Conservation (phyloP, 257 asterid genomes). For the Primulina huaijiensis region DNA sequence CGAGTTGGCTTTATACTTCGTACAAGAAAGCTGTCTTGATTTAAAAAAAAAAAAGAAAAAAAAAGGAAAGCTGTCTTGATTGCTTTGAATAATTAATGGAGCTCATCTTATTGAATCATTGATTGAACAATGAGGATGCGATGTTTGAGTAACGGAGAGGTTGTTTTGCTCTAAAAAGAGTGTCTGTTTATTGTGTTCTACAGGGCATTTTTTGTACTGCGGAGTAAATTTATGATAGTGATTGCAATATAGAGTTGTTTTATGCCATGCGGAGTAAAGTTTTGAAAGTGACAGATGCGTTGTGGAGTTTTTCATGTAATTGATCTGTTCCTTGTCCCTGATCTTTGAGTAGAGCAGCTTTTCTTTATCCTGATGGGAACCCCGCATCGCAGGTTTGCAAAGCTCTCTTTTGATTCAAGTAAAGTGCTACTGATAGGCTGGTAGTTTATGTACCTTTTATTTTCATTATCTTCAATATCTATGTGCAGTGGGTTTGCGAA, state of each 20-base stretch:
- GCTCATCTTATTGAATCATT: conserved; percentile 2
- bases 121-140: conserved; percentile 14
- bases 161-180: conserved; percentile 1
- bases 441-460: conserved; percentile 14
- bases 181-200: conserved; percentile 14
- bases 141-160: background rate
- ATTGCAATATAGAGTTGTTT: background rate
- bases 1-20: conserved; percentile 1
- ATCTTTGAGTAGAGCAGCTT: conserved; percentile 59
- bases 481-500: conserved; percentile 70
- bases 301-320: conserved; percentile 40
- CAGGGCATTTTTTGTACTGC: conserved; percentile 35
- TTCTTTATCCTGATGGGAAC: conserved; percentile 61
- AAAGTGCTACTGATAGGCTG: conserved; percentile 4
- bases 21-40: conserved; percentile 1
- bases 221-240: background rate
- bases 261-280: background rate
- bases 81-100: conserved; percentile 1
- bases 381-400: conserved; percentile 67
- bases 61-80: background rate
- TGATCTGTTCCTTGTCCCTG: conserved; percentile 54
- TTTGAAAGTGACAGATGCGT: conserved; percentile 36
- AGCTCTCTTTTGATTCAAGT: conserved; percentile 17
- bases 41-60: too few relatives aligned
- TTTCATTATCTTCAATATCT: conserved; percentile 7